Evolutionary conservation across 2,329 filamentous ascomycete genomes (phyloP), one percentile per base, ranked within the genome.

Genomic region (Podosphaera xanthii): DNA sequence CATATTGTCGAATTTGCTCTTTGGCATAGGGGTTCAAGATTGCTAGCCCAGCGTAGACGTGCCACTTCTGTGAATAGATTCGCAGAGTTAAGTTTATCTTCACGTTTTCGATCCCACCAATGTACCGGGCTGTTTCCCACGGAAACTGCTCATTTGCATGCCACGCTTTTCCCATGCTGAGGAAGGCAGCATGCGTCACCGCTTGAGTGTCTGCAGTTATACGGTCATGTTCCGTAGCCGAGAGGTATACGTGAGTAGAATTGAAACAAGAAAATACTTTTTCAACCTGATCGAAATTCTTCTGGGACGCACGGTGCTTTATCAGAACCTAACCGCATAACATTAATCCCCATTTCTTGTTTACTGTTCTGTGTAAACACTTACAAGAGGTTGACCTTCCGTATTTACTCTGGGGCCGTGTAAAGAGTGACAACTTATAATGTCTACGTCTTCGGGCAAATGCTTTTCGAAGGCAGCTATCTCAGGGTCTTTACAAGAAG

Each of bases 51-150:
- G 92, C 92, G 71, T 98, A 98, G 60, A 98, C 92, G 74, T 98
- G 94, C 94, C 94, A 98, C 72, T 97, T 98, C 72, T 96, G 94
- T 61, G 85, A 84, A 74, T 97, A 98, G 73, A 98, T 97, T 66
- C 92, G 89, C 64, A 98, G 76, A 65, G 89, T 97, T 65, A 97
- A 83, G 73, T 98, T 98, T 75, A 97, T 95, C 74, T 98, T 98
- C 67, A 97, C 91, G 71, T 98, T 98, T 72, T 98, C 92, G 67
- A 98, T 94, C 58, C 92, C 94, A 60, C 92, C 92, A 3, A 96
- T 82, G 71, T 97, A 98, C 63, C 92, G 88, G n/a, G 83, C 82
- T 54, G 91, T 82, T 67, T 97, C 91, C 92, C 92, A 98, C 0
- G 94, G 92, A 67, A 97, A 98, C 70, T 98, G 88, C 60, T 84